Evolutionary conservation across 2,329 filamentous ascomycete genomes (phyloP).

Genomic region (Rhynchosporium agropyri): DNA sequence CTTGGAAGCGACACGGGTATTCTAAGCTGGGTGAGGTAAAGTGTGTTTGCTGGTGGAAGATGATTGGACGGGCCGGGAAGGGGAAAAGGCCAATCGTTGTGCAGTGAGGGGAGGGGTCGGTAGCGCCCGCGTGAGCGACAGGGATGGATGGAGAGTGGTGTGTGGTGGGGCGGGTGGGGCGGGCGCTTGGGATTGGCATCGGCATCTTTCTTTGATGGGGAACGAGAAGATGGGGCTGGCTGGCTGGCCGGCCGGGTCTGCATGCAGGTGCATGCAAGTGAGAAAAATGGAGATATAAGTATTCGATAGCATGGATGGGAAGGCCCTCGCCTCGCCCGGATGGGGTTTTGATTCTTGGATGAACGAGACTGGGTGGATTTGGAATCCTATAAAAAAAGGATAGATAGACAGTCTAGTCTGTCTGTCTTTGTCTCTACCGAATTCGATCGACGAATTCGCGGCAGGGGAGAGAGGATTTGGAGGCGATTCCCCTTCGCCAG

Average conservation of each 20-base stretch:
- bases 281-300: too few relatives aligned
- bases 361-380: not conserved
- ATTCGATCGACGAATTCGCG: too few relatives aligned
- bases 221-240: not conserved
- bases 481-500: not conserved
- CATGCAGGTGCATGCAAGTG: too few relatives aligned
- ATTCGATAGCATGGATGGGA: too few relatives aligned
- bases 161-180: not conserved
- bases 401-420: too few relatives aligned
- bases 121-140: slow-evolving; percentile 6
- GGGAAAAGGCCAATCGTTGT: not conserved
- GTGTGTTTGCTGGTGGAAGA: not conserved
- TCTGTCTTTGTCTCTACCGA: too few relatives aligned
- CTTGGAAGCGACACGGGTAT: not conserved
- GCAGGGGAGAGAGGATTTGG: not conserved
- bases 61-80: not conserved
- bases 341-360: too few relatives aligned
- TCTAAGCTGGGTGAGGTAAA: not conserved
- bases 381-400: not conserved
- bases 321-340: too few relatives aligned
- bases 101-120: not conserved
- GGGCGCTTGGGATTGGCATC: slow-evolving; percentile 9
- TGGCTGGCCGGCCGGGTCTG: not conserved
- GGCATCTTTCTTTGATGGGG: not conserved
- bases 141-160: not conserved